Percentiles rank a stretch among this genome's conserved stretches.
These are phyloP conservation scores for Trypanosoma congolense DNA, from an alignment of 208 protist genomes.

Conservation along the genomic window DNA sequence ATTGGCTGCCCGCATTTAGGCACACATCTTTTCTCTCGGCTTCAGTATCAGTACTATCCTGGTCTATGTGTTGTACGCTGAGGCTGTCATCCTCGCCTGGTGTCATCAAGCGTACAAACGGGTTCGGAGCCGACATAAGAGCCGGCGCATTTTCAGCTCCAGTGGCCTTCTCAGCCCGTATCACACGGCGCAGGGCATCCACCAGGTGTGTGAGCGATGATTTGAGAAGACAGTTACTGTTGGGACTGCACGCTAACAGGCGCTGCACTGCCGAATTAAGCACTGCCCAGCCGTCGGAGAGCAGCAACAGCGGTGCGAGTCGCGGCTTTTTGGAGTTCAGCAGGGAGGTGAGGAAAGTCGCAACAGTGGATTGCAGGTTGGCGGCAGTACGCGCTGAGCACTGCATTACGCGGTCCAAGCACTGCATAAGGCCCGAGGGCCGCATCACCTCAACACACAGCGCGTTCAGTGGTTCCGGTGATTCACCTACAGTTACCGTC, in stretches of 20 bases:
- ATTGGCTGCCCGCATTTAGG: constrained; percentile 16
- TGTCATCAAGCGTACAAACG: constrained; percentile 13
- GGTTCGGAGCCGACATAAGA: constrained; percentile 4
- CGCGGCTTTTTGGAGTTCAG: constrained; percentile 9
- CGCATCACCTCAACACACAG: constrained; percentile 25
- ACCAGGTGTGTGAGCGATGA: constrained; percentile 49
- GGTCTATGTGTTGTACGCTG: constrained; percentile 1
- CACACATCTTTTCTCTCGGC: constrained; percentile 10
- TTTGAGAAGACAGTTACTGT: constrained; percentile 46
- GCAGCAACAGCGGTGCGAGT: constrained; percentile 5
- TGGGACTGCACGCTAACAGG: constrained; percentile 33
- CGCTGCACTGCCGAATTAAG: constrained; percentile 36
- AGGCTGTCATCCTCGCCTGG: constrained; percentile 12
- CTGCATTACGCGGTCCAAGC: constrained; percentile 17
- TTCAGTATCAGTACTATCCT: constrained; percentile 2
- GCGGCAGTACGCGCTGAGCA: constrained; percentile 22
- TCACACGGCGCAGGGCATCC: constrained; percentile 30
- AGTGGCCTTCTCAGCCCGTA: constrained; percentile 45
- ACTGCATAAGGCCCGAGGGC: constrained; percentile 23
- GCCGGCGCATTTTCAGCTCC: not conserved
- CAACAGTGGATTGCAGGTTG: constrained; percentile 56
- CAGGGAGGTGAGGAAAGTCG: constrained; percentile 33
- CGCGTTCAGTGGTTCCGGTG: constrained; percentile 21
- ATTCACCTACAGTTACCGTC: constrained; percentile 24
- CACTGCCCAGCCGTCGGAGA: constrained; percentile 8